Evolutionary conservation across 257 asterid species (phyloP).

Genomic region (Rubia yunnanensis): DNA sequence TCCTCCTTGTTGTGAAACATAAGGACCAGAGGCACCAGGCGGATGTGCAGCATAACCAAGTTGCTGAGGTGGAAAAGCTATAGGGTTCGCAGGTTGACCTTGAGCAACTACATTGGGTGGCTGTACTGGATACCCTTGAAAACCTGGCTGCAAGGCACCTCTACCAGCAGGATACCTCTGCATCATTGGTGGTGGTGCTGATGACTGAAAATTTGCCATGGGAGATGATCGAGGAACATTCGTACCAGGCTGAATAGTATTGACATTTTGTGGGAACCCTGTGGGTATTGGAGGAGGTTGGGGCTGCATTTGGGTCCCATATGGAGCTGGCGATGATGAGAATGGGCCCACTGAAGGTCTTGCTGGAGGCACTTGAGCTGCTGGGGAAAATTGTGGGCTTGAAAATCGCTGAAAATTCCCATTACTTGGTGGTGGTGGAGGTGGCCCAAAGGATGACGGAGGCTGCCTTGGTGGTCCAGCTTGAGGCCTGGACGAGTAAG

Average conservation of each 20-base stretch:
- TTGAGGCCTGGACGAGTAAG: conserved; percentile 13
- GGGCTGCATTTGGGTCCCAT: conserved; percentile 26
- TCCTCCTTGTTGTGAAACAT: conserved; percentile 42
- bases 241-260: conserved; percentile 32
- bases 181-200: conserved; percentile 23
- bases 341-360: conserved; percentile 39
- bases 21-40: conserved; percentile 32
- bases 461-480: conserved; percentile 33
- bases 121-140: conserved; percentile 56
- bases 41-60: conserved; percentile 47
- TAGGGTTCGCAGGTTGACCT: conserved; percentile 39
- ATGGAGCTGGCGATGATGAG: conserved; percentile 30
- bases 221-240: conserved; percentile 33
- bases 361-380: conserved; percentile 39
- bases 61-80: conserved; percentile 42
- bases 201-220: conserved; percentile 52
- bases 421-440: conserved; percentile 27
- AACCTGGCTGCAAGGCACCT: conserved; percentile 45
- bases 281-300: conserved; percentile 42
- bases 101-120: conserved; percentile 46
- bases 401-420: conserved; percentile 55
- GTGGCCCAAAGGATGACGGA: conserved; percentile 55
- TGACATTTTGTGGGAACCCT: conserved; percentile 56
- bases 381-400: conserved; percentile 35
- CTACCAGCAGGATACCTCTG: conserved; percentile 35